phyloP scores from a whole-genome alignment of 441 rosid genomes.

The Sinapis alba region DNA sequence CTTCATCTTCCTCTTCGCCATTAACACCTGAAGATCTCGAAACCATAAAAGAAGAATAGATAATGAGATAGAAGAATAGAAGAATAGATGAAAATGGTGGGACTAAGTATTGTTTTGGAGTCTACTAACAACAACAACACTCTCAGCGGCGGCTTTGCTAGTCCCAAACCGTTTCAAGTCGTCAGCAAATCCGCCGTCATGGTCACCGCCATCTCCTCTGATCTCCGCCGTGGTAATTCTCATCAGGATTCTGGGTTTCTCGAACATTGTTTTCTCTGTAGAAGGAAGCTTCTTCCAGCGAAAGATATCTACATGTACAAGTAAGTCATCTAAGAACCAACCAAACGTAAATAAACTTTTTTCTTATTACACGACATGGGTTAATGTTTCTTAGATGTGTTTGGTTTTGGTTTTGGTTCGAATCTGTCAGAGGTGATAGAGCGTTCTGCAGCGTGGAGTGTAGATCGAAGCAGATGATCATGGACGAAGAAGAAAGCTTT shows the following conservation, averaged over 20 bases:
- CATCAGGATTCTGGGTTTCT: constrained; percentile 48
- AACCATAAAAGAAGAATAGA: not conserved
- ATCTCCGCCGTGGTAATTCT: constrained; percentile 21
- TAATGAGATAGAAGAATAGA: constrained; percentile 4
- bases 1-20: constrained; percentile 40
- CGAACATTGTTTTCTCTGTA: constrained; percentile 75
- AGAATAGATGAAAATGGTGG: constrained; percentile 64
- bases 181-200: constrained; percentile 53
- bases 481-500: constrained; percentile 73
- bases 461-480: constrained; percentile 76
- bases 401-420: not conserved
- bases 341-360: not conserved
- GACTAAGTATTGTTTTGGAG: constrained; percentile 76
- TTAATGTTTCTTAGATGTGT: not conserved
- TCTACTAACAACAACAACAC: constrained; percentile 24
- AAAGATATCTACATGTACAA: constrained; percentile 95
- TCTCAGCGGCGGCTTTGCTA: constrained; percentile 21
- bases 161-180: constrained; percentile 48
- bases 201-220: constrained; percentile 16
- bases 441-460: constrained; percentile 92
- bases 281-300: constrained; percentile 57
- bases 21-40: constrained; percentile 2
- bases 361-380: not conserved
- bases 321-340: constrained; percentile 44
- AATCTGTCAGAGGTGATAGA: constrained; percentile 62